Evolutionary conservation across 1,284 basidiomycete genomes (phyloP).

Genomic region (Marasmius sp.): DNA sequence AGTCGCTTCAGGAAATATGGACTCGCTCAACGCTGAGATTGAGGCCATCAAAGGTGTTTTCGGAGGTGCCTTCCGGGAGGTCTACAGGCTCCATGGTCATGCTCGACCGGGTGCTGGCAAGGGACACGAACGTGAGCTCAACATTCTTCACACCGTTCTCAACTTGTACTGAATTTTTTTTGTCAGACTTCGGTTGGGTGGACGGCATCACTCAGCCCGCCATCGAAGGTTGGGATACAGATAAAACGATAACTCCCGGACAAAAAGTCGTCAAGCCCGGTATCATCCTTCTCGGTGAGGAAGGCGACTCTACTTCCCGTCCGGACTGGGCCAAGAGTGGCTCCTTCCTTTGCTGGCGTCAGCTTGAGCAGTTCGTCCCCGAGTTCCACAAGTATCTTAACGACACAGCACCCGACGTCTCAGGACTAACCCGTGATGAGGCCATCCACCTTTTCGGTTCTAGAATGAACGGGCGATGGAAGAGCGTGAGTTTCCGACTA

Average conservation of each 20-base stretch:
- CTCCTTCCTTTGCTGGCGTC: slow-evolving; percentile 24
- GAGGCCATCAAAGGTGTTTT: not conserved
- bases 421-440: slow-evolving; percentile 16
- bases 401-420: slow-evolving; percentile 18
- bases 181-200: not conserved
- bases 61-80: not conserved
- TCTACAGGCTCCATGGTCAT: not conserved
- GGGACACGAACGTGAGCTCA: not conserved
- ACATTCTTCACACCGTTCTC: not conserved
- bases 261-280: slow-evolving; percentile 14
- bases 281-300: slow-evolving; percentile 22
- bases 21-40: not conserved
- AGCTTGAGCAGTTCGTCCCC: slow-evolving; percentile 21
- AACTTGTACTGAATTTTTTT: not conserved
- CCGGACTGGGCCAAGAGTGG: slow-evolving; percentile 25
- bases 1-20: not conserved
- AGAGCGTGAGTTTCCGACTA: slow-evolving; percentile 17
- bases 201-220: not conserved
- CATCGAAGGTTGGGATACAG: not conserved
- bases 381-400: slow-evolving; percentile 25
- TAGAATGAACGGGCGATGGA: slow-evolving; percentile 30
- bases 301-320: slow-evolving; percentile 18
- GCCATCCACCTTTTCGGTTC: slow-evolving; percentile 25
- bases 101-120: not conserved
- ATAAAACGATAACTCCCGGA: not conserved